Percentiles rank a stretch among this genome's conserved stretches.
Conservation (phyloP, 805 yeast genomes). For the Wilhelminamyces savonicus region DNA sequence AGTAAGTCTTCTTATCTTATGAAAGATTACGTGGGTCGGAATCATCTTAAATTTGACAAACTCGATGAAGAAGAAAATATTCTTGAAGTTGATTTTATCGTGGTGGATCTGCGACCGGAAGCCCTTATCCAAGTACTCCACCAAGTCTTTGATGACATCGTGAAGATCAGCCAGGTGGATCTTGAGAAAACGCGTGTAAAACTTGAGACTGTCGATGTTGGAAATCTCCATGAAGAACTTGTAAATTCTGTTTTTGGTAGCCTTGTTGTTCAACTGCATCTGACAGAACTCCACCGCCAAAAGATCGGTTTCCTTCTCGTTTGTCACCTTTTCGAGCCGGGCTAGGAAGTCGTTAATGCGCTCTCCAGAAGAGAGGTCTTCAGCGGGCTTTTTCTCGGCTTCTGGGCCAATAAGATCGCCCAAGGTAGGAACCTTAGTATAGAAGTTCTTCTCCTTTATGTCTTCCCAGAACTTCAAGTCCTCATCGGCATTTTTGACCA, state of each 20-base stretch:
- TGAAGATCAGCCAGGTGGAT: conserved; percentile 44
- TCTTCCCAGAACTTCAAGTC: conserved; percentile 55
- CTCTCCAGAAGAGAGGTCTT: conserved; percentile 26
- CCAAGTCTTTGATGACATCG: conserved; percentile 46
- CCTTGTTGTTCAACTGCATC: conserved; percentile 58
- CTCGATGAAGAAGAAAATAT: conserved; percentile 63
- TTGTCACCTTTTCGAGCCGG: conserved; percentile 35
- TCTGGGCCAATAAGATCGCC: conserved; percentile 16
- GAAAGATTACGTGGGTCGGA: conserved; percentile 66
- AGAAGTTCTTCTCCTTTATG: conserved; percentile 59
- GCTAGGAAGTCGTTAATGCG: conserved; percentile 37
- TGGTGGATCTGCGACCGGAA: conserved; percentile 53
- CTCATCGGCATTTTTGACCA: conserved; percentile 17
- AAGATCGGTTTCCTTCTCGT: conserved; percentile 45
- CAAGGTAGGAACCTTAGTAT: conserved; percentile 46
- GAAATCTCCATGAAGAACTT: conserved; percentile 47
- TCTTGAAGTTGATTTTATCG: conserved; percentile 48
- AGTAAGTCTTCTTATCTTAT: conserved; percentile 60
- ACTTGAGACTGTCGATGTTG: conserved; percentile 39
- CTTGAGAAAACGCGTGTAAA: conserved; percentile 66
- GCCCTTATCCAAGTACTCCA: conserved; percentile 50
- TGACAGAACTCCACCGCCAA: conserved; percentile 44
- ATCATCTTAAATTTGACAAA: conserved; percentile 69
- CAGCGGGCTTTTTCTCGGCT: not conserved
- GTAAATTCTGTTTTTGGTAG: conserved; percentile 57